Conservation (phyloP, 2,329 filamentous ascomycete genomes). For the Microdochium bolleyi region DNA sequence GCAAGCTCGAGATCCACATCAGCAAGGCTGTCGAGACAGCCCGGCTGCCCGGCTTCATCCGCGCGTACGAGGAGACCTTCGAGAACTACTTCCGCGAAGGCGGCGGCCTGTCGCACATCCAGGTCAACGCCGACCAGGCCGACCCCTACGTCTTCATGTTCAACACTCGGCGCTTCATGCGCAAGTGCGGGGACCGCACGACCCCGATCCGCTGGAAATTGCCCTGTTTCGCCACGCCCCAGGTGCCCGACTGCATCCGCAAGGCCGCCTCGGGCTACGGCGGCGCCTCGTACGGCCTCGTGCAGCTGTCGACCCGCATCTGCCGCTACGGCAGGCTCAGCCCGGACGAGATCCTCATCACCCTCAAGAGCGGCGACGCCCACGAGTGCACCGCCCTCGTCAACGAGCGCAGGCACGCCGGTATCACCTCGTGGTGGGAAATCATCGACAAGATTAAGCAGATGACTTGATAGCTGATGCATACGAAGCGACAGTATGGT, state of each 20-base stretch:
- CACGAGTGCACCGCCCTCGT: neutral
- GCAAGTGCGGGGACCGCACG: neutral
- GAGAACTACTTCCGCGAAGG: neutral
- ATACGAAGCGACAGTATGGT: too few relatives aligned
- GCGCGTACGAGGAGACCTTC: neutral
- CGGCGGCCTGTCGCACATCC: neutral
- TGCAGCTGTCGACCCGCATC: neutral
- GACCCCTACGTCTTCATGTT: neutral
- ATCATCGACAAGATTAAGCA: neutral
- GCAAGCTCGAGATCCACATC: slow-evolving; percentile 1
- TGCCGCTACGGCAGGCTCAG: neutral
- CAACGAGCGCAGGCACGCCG: neutral
- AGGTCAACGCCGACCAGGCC: neutral
- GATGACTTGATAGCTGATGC: neutral
- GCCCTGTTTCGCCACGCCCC: neutral
- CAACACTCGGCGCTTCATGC: neutral
- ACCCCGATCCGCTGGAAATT: neutral
- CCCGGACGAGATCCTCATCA: neutral
- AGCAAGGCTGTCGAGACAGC: neutral
- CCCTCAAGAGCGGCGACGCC: neutral
- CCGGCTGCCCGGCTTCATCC: neutral
- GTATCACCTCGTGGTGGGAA: neutral
- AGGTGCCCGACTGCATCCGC: neutral
- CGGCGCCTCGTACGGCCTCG: neutral
- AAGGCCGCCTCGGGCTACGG: neutral